phyloP scores from a whole-genome alignment of 2,329 filamentous ascomycete species.

The Penicillium sumatraense region DNA sequence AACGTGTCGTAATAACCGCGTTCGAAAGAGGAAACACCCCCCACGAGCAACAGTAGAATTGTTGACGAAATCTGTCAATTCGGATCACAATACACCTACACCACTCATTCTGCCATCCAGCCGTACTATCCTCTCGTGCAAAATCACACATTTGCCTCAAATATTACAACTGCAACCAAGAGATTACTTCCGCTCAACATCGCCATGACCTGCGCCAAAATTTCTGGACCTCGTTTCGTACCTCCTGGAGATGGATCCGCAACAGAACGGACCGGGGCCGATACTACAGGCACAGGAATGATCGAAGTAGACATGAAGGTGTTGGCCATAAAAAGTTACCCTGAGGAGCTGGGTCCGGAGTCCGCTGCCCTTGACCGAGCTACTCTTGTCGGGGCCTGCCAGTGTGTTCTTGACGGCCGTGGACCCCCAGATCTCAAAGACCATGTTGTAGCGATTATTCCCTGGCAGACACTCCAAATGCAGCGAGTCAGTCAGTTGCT shows the following conservation, averaged over 20 bases:
- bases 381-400: slow-evolving; percentile 3
- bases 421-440: slow-evolving; percentile 7
- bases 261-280: background rate
- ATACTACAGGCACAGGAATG: background rate
- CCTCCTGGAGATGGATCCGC: background rate
- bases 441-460: slow-evolving; percentile 1
- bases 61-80: no score
- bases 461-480: background rate
- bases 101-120: no score
- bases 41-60: no score
- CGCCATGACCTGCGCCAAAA: no score
- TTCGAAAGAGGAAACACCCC: no score
- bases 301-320: slow-evolving; percentile 4
- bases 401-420: slow-evolving; percentile 7
- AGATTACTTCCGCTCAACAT: no score
- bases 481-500: background rate
- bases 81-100: no score
- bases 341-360: slow-evolving; percentile 8
- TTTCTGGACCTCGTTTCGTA: background rate
- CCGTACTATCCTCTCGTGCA: no score
- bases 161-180: no score
- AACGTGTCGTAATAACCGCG: no score
- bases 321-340: slow-evolving; percentile 7
- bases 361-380: background rate
- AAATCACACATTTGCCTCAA: no score